Conservation (phyloP, 225 moss, liverwort and hornwort species). For the Polytrichum commune region DNA sequence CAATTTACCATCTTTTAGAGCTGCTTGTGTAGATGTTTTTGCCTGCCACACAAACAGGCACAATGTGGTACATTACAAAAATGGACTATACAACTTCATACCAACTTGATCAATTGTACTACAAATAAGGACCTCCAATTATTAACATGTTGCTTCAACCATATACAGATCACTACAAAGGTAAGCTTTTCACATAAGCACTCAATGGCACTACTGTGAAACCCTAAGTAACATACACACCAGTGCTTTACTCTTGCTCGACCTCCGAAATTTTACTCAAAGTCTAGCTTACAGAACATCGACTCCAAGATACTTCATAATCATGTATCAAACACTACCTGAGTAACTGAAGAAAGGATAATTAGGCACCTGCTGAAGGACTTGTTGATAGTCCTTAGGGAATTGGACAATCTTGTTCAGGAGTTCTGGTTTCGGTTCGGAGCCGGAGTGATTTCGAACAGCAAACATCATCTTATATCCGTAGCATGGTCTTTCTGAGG, state of each 20-base stretch:
- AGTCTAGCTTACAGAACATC: too few relatives aligned
- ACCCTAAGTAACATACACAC: too few relatives aligned
- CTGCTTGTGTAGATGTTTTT: constrained; percentile 60
- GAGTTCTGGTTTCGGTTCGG: constrained; percentile 15
- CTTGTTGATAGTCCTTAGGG: constrained; percentile 35
- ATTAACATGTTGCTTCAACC: neutral
- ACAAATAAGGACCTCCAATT: neutral
- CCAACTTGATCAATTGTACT: neutral
- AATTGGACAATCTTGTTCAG: constrained; percentile 30
- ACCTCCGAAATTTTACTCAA: too few relatives aligned
- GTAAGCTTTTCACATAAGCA: neutral
- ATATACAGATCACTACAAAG: neutral
- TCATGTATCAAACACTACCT: too few relatives aligned
- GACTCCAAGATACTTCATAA: too few relatives aligned
- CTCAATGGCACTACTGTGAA: neutral
- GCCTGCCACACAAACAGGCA: constrained; percentile 37
- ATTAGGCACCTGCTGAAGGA: constrained; percentile 38
- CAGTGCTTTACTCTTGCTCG: too few relatives aligned
- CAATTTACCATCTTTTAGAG: constrained; percentile 74
- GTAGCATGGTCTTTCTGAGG: constrained; percentile 9
- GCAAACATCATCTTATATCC: constrained; percentile 6
- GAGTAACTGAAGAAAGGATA: too few relatives aligned
- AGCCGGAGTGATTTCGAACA: constrained; percentile 30
- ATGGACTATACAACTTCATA: too few relatives aligned
- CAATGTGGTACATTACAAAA: neutral